These are phyloP conservation scores for Pistacia integerrima DNA, from an alignment of 345 rosid species.

Conservation along the genomic window DNA sequence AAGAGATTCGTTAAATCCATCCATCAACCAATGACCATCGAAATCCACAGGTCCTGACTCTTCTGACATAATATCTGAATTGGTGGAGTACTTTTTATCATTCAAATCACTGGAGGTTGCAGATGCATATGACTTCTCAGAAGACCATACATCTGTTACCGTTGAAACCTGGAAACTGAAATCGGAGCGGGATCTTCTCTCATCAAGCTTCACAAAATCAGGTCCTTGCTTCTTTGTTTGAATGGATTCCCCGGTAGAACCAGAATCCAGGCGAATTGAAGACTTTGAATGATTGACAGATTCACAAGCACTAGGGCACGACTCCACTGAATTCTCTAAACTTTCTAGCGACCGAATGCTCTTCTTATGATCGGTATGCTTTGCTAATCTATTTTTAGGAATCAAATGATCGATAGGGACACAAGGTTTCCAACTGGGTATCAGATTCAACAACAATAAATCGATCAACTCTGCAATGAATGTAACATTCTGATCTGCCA, in stretches of 20 bases:
- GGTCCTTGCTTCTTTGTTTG: slow-evolving; percentile 21
- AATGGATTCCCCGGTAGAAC: slow-evolving; percentile 27
- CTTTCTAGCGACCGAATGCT: slow-evolving; percentile 25
- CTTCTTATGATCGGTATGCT: slow-evolving; percentile 28
- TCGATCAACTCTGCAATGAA: slow-evolving; percentile 84
- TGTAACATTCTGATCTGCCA: slow-evolving; percentile 66
- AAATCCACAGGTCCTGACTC: slow-evolving; percentile 29
- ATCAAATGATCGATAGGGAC: slow-evolving; percentile 47
- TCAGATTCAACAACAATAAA: slow-evolving; percentile 58
- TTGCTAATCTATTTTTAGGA: slow-evolving; percentile 33
- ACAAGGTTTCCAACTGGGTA: slow-evolving; percentile 55
- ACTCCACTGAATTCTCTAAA: slow-evolving; percentile 26
- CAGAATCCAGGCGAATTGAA: slow-evolving; percentile 19
- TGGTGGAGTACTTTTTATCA: slow-evolving; percentile 30
- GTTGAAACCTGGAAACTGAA: slow-evolving; percentile 9
- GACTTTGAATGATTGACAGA: slow-evolving; percentile 25
- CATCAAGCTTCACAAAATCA: slow-evolving; percentile 26
- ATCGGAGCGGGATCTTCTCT: slow-evolving; percentile 15
- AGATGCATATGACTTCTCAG: slow-evolving; percentile 45
- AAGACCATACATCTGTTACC: slow-evolving; percentile 32
- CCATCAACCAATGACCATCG: slow-evolving; percentile 8
- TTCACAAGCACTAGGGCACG: slow-evolving; percentile 28
- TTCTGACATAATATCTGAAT: slow-evolving; percentile 29
- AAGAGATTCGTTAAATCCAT: background rate
- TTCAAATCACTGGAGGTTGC: slow-evolving; percentile 43